Percentiles rank a stretch among this genome's conserved stretches.
Evolutionary conservation across 2,329 filamentous ascomycete genomes (phyloP).

Genomic region (Zasmidium angulare): DNA sequence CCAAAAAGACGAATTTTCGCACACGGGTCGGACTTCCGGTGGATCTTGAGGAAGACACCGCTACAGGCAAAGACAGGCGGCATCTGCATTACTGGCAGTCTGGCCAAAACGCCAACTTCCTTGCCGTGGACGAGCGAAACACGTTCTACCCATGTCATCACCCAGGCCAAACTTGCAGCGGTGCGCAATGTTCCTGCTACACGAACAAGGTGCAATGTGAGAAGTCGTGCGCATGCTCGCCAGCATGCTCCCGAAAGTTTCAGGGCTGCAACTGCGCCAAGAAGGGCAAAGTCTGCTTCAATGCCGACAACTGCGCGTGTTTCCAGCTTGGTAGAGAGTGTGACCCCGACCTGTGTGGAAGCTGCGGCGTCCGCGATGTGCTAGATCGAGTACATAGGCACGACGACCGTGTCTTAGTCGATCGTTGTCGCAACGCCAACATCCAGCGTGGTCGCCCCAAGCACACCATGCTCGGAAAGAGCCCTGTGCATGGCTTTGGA

Average conservation of each 20-base stretch:
- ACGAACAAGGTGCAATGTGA: constrained; percentile 66
- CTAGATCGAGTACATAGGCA: constrained; percentile 68
- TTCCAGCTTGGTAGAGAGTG: constrained; percentile 73
- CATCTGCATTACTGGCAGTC: constrained; percentile 21
- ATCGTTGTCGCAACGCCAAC: constrained; percentile 69
- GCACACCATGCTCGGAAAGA: constrained; percentile 67
- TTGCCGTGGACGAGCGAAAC: constrained; percentile 46
- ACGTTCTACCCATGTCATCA: constrained; percentile 68
- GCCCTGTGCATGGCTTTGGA: constrained; percentile 72
- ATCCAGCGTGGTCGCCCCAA: constrained; percentile 69
- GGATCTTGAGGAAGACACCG: constrained; percentile 4
- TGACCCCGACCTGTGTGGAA: constrained; percentile 71
- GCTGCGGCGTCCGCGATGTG: constrained; percentile 68
- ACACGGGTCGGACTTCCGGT: constrained; percentile 27
- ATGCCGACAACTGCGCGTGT: constrained; percentile 62
- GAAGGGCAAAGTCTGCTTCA: constrained; percentile 46
- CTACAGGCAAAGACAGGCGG: constrained; percentile 9
- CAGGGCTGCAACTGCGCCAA: constrained; percentile 43
- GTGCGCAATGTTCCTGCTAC: constrained; percentile 63
- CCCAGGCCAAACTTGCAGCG: constrained; percentile 62
- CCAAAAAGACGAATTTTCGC: constrained; percentile 32
- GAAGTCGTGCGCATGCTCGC: constrained; percentile 68
- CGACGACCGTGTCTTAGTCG: constrained; percentile 55
- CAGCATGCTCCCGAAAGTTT: constrained; percentile 55
- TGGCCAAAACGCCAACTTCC: constrained; percentile 11